phyloP scores from a whole-genome alignment of 148 eudicot genomes.

The Rhododendron simsii region DNA sequence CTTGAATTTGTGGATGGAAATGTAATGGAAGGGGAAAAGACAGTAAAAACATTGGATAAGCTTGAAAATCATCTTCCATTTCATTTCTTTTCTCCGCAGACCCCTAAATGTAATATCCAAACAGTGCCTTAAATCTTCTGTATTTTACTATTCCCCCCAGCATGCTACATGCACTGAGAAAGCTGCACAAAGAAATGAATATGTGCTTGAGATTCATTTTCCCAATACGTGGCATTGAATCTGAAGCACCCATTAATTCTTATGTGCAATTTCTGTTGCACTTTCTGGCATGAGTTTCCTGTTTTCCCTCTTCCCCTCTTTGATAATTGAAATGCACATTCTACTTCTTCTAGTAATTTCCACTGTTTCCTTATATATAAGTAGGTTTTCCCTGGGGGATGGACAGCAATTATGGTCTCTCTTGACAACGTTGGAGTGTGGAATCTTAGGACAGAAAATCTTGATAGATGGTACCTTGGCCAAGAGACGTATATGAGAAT shows the following conservation, averaged over 20 bases:
- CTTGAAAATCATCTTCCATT: too few species aligned
- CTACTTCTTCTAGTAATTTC: neutral
- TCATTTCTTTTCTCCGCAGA: neutral
- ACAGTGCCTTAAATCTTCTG: neutral
- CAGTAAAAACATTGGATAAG: neutral
- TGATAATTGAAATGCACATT: neutral
- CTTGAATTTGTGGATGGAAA: neutral
- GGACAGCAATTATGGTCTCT: conserved; percentile 76
- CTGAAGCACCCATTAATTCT: neutral
- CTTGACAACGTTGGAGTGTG: conserved; percentile 94
- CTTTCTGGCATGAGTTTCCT: neutral
- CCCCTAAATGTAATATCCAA: neutral
- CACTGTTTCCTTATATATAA: neutral
- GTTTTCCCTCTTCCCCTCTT: neutral
- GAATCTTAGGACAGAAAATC: conserved; percentile 85
- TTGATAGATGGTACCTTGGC: conserved; percentile 92
- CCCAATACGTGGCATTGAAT: neutral
- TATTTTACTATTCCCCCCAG: neutral
- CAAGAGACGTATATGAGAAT: conserved; percentile 88
- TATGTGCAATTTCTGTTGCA: neutral
- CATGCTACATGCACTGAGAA: neutral
- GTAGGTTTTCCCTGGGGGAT: conserved; percentile 84
- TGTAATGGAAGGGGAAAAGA: neutral
- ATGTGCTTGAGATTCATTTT: neutral
- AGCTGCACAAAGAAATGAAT: neutral